These are phyloP conservation scores for Sporothrix schenckii DNA, from an alignment of 2,329 filamentous ascomycete genomes.

Conservation along the genomic window DNA sequence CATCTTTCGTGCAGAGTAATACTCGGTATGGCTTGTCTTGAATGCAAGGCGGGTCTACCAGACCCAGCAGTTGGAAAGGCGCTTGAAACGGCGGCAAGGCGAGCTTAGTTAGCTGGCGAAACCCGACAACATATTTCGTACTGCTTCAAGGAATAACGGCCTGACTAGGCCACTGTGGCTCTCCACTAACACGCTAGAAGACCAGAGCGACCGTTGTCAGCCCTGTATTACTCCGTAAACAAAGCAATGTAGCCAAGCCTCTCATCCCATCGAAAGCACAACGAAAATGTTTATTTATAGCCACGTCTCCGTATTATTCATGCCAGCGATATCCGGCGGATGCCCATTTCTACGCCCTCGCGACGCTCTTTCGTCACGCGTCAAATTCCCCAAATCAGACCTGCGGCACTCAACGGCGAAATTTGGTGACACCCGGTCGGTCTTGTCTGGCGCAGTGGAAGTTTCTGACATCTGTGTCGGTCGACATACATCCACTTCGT, in stretches of 20 bases:
- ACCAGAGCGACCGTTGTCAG: not conserved
- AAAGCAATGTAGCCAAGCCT: not conserved
- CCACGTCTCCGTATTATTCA: conserved; percentile 11
- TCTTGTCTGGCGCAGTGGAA: not conserved
- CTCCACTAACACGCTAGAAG: conserved; percentile 1
- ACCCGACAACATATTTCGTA: too few species aligned
- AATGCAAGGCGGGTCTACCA: not conserved
- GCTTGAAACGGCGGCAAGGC: not conserved
- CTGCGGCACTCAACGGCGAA: not conserved
- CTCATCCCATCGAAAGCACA: not conserved
- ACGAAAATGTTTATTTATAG: conserved; percentile 21
- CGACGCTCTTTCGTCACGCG: not conserved
- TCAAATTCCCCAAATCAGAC: not conserved
- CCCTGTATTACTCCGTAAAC: not conserved
- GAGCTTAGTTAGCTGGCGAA: too few species aligned
- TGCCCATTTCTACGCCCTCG: not conserved
- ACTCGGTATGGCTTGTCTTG: not conserved
- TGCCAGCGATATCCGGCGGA: conserved; percentile 4
- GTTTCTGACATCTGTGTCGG: too few species aligned
- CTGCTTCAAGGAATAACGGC: not conserved
- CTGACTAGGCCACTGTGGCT: not conserved
- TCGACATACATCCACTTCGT: not conserved
- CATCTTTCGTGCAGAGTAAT: not conserved
- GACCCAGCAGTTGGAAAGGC: not conserved
- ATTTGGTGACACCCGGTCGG: not conserved